These are phyloP conservation scores for Phragmites australis DNA, from an alignment of 176 grass and related monocot genomes.

Conservation along the genomic window DNA sequence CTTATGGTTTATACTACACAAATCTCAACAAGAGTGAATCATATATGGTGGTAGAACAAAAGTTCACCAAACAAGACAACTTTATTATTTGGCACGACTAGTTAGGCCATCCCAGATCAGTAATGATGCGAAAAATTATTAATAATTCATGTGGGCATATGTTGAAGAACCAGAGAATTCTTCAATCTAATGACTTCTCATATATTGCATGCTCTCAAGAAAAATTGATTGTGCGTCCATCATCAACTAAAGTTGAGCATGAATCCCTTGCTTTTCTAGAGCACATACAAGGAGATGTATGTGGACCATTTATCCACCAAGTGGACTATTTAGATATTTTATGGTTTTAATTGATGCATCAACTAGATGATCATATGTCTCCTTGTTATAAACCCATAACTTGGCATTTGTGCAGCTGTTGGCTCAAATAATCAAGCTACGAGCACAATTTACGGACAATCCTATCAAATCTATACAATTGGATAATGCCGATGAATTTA, in stretches of 20 bases:
- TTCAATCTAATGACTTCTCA: neutral
- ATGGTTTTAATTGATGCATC: too few relatives aligned
- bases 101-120: neutral
- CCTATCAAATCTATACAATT: too few relatives aligned
- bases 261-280: neutral
- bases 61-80: neutral
- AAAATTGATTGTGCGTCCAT: neutral
- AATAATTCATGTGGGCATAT: neutral
- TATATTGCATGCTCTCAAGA: neutral
- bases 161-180: neutral
- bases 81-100: neutral
- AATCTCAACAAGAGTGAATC: neutral
- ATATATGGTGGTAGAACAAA: neutral
- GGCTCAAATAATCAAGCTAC: too few relatives aligned
- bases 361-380: too few relatives aligned
- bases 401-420: too few relatives aligned
- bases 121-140: neutral
- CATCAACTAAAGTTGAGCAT: neutral
- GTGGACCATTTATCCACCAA: too few relatives aligned
- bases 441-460: too few relatives aligned
- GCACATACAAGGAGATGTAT: too few relatives aligned
- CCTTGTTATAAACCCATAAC: too few relatives aligned
- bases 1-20: neutral
- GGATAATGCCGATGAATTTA: too few relatives aligned
- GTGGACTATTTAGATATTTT: too few relatives aligned